Base-by-base conservation (phyloP, 768 basidiomycete species). In the Panellus pusillus region DNA sequence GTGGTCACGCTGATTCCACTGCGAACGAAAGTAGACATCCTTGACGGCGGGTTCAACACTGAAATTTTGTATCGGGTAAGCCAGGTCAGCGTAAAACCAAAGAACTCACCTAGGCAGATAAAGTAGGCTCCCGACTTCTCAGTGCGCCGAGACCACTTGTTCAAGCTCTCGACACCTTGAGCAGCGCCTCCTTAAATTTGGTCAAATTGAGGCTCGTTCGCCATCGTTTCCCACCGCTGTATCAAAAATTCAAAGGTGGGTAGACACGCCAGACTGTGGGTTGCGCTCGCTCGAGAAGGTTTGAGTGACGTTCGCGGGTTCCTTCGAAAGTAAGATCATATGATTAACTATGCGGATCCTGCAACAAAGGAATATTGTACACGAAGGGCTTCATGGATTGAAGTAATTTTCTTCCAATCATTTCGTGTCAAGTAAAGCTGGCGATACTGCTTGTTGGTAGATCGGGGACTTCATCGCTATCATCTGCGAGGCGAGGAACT, bases 371-470 rank as follows among this genome's bases (percentile, higher is more conserved):
- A 48, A 44, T 14, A 9, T 51, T 50, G 40, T 47, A 63, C 61
- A 42, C 55, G 38, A 51, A 68, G 58, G 41, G 65, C 63, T 38
- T 66, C 63, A 12, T 62, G 50, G 8, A 68, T 63, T 3, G 63
- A 49, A 11, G 49, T 55, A 3, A 69, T 44, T 20, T 61, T 55
- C 9, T 45, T 35, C 67, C 69, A 70, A 49, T 70, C 64, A 1
- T 44, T 12, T 0, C 28, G 2, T 18, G 47, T 12, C 1, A 70
- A 52, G 11, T 54, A 55, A 40, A 61, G 68, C 37, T 66, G 55
- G 14, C 43, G 40, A 49, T 70, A 70, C 6, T 38, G 38, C 47
- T 66, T 66, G 11, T 61, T 61, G 29, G 63, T 65, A 70, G 54
- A 1, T 65, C 67, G 2, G 65, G 68, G 11, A 69, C 55, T 28